phyloP scores from a whole-genome alignment of 176 grass and related monocot genomes.

The Dactylis glomerata region DNA sequence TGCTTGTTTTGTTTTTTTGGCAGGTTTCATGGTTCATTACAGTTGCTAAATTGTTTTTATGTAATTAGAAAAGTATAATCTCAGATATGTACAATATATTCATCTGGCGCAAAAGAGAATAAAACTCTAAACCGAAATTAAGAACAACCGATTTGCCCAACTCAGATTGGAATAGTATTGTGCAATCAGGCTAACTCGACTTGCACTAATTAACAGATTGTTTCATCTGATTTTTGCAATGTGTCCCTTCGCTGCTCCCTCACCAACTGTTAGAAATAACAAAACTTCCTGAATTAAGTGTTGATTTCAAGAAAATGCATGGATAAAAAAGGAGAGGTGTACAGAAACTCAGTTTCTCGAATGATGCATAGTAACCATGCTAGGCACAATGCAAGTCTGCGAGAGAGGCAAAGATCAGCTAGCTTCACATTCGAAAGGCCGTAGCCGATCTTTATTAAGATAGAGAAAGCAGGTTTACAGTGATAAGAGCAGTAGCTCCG shows the following conservation, averaged over 20 bases:
- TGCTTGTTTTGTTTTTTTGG: no score
- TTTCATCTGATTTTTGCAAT: constrained; percentile 7
- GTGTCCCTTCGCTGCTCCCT: constrained; percentile 16
- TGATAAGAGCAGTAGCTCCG: no score
- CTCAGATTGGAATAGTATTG: background rate
- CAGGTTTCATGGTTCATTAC: no score
- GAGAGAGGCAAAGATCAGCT: no score
- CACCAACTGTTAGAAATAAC: constrained; percentile 22
- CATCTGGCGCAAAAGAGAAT: no score
- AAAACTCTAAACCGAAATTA: no score
- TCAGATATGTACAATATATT: no score
- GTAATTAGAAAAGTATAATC: no score
- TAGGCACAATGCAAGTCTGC: background rate
- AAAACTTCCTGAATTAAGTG: background rate
- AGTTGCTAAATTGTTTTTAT: no score
- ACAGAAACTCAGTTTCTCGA: background rate
- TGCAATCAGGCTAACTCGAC: constrained; percentile 31
- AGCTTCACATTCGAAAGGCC: no score
- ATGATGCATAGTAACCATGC: background rate
- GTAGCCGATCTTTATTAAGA: no score
- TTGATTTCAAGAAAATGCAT: constrained; percentile 5
- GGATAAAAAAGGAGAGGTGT: background rate
- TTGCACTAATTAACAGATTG: background rate
- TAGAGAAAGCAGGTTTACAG: no score
- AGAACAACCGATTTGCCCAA: background rate